phyloP scores from a whole-genome alignment of 371 early-diverging fungal genomes.

The Saksenaea vasiformis region DNA sequence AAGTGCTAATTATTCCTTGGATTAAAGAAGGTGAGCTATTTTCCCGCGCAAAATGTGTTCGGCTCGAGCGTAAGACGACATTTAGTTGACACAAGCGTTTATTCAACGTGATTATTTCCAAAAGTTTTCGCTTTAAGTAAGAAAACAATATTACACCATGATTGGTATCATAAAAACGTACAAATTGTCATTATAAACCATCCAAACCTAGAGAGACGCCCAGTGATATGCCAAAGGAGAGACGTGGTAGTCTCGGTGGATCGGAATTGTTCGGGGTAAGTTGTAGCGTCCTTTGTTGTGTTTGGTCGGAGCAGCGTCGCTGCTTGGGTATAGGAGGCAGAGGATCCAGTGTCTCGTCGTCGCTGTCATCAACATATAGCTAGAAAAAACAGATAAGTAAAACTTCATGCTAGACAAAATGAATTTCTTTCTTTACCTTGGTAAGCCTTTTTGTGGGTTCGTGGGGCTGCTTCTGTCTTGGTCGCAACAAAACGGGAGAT shows the following conservation, averaged over 20 bases:
- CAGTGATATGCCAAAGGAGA: slow-evolving; percentile 27
- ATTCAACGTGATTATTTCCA: background rate
- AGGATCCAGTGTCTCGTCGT: slow-evolving; percentile 32
- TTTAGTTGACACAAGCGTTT: background rate
- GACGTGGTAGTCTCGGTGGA: slow-evolving; percentile 20
- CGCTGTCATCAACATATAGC: slow-evolving; percentile 29
- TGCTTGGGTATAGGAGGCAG: slow-evolving; percentile 25
- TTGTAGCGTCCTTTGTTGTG: background rate
- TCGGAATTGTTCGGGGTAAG: background rate
- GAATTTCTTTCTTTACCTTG: slow-evolving; percentile 11
- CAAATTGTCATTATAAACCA: background rate
- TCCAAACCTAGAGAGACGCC: slow-evolving; percentile 19
- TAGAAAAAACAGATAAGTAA: background rate
- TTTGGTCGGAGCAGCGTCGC: background rate
- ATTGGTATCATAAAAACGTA: background rate
- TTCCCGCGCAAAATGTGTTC: too few relatives aligned
- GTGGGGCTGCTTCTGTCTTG: background rate
- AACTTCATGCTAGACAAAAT: background rate
- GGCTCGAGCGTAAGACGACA: too few relatives aligned
- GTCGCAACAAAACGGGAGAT: slow-evolving; percentile 6
- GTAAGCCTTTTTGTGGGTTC: slow-evolving; percentile 3
- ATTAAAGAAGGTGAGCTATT: too few relatives aligned
- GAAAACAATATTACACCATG: background rate
- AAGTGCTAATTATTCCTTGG: too few relatives aligned
- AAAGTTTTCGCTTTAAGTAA: background rate